Evolutionary conservation across 2,329 filamentous ascomycete species (phyloP).

Genomic region (Fusarium mexicanum): DNA sequence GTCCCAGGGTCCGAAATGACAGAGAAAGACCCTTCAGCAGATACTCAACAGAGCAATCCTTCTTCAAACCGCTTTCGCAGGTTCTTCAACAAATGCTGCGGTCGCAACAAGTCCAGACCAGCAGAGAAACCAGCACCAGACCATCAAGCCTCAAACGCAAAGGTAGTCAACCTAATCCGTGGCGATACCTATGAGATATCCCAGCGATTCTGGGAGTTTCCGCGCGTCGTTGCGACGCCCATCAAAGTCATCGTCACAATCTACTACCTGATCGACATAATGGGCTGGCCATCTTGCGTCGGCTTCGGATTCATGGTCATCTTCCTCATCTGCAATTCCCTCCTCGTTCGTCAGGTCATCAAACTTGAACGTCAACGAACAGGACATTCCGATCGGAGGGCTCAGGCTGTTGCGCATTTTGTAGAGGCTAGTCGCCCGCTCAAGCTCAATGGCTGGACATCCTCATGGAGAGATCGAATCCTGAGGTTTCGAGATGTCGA

Average conservation of each 20-base stretch:
- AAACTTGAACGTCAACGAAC: slow-evolving; percentile 77
- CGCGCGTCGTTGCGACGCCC: slow-evolving; percentile 78
- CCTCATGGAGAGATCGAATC: slow-evolving; percentile 50
- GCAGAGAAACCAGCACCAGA: slow-evolving; percentile 42
- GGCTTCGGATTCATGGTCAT: slow-evolving; percentile 75
- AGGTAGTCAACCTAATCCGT: slow-evolving; percentile 88
- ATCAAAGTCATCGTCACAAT: slow-evolving; percentile 77
- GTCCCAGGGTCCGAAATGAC: slow-evolving; percentile 52
- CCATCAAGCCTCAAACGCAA: slow-evolving; percentile 80
- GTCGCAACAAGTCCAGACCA: slow-evolving; percentile 20
- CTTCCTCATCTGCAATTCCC: slow-evolving; percentile 75
- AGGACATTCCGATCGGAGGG: slow-evolving; percentile 76
- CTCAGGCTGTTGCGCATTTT: slow-evolving; percentile 85
- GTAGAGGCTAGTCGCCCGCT: slow-evolving; percentile 83
- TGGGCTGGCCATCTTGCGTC: slow-evolving; percentile 82
- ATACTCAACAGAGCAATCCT: not conserved
- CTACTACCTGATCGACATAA: slow-evolving; percentile 72
- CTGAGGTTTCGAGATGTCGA: slow-evolving; percentile 49
- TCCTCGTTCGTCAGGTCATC: slow-evolving; percentile 73
- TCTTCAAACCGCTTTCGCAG: not conserved
- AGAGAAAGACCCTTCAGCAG: slow-evolving; percentile 45
- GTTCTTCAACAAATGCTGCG: slow-evolving; percentile 33
- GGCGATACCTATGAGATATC: slow-evolving; percentile 84
- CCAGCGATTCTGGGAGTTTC: slow-evolving; percentile 89
- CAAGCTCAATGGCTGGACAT: slow-evolving; percentile 54